phyloP scores from a whole-genome alignment of 306 rosid species.

The Lotus japonicus region DNA sequence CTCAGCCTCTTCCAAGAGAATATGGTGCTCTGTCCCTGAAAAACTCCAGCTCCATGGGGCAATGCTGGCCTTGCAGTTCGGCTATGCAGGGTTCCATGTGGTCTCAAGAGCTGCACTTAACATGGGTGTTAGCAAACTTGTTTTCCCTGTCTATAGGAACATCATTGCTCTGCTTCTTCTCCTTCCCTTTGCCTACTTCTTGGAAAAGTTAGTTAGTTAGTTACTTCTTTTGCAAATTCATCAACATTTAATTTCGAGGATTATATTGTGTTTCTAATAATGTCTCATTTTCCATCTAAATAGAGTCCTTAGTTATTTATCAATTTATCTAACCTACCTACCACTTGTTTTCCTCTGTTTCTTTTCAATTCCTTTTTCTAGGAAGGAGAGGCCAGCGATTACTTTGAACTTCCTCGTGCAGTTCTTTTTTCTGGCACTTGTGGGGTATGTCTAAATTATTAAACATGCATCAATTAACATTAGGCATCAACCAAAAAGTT shows the following conservation, averaged over 20 bases:
- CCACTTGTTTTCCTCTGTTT: not conserved
- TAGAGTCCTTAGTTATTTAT: not conserved
- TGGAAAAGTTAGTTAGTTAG: slow-evolving; percentile 49
- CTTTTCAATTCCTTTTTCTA: slow-evolving; percentile 25
- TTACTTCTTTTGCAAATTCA: not conserved
- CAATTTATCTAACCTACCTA: not conserved
- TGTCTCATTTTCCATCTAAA: not conserved
- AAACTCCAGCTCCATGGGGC: slow-evolving; percentile 83
- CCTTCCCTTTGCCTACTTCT: slow-evolving; percentile 76
- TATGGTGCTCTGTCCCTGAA: slow-evolving; percentile 88
- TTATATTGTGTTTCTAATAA: not conserved
- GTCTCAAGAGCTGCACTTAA: slow-evolving; percentile 96
- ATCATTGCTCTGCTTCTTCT: slow-evolving; percentile 85
- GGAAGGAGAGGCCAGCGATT: slow-evolving; percentile 88
- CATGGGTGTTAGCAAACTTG: slow-evolving; percentile 94
- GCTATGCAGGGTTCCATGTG: slow-evolving; percentile 94
- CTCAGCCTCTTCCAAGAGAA: slow-evolving; percentile 38
- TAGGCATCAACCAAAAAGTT: not conserved
- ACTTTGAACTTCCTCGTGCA: slow-evolving; percentile 53
- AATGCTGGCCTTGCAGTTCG: slow-evolving; percentile 93
- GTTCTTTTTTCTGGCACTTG: slow-evolving; percentile 82
- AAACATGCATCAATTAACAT: too few relatives aligned
- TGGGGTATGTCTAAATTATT: slow-evolving; percentile 50
- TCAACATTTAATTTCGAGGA: not conserved
- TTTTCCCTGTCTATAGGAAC: slow-evolving; percentile 88